A percentile compares a stretch with the other conserved stretches of the same genome.
Evolutionary conservation across 345 rosid species (phyloP).

Genomic region (Arabidopsis thaliana): TAIR10.1 NC_003071.7:18025501-18026000

Average conservation of each 20-base stretch:
- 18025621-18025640: conserved; percentile 7
- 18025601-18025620: conserved; percentile 14
- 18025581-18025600: conserved; percentile 30
- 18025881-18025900: conserved; percentile 29
- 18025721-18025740: conserved; percentile 19
- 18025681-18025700: conserved; percentile 1
- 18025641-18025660: conserved; percentile 11
- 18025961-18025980: conserved; percentile 23
- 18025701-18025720: conserved; percentile 6
- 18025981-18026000: conserved; percentile 8
- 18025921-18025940: conserved; percentile 23
- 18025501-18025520: conserved; percentile 18
- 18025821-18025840: neutral
- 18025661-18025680: neutral
- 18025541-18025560: conserved; percentile 30
- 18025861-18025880: neutral
- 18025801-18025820: conserved; percentile 10
- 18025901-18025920: conserved; percentile 1
- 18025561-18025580: conserved; percentile 39
- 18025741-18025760: neutral
- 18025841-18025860: conserved; percentile 21
- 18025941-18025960: conserved; percentile 16
- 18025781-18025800: conserved; percentile 13
- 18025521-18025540: conserved; percentile 2
- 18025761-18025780: neutral